Evolutionary conservation across 345 rosid species (phyloP), one percentile per base, ranked within the genome.

Genomic region (Corchorus olitorius): DNA sequence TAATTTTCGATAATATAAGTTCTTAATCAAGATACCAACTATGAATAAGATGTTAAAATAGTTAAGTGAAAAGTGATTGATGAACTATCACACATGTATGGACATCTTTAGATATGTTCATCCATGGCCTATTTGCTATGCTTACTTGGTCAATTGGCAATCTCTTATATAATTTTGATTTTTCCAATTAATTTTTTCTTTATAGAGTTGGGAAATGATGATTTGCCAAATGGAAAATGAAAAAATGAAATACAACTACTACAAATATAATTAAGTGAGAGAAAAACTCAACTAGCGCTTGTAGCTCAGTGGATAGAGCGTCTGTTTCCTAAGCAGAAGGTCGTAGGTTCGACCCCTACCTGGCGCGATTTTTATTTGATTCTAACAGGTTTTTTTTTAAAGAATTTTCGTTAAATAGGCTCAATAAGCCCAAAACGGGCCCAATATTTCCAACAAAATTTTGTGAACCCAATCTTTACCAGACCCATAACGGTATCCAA

Each of bases 281-380:
- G 27, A 27, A 4, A 39, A 39, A 4, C 1, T 39, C 43, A 39
- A 39, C 43, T 1, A 20, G 92, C 92, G 89, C 91, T 84, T 87
- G 93, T 91, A 93, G 97, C 96, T 91, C 97, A 93, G 96, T 91
- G 94, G 94, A 93, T 93, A 93, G 94, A 93, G 97, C 96, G 93
- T 93, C 92, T 89, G 93, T 91, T 89, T 91, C 97, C 97, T 93
- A 93, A 93, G 97, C 93, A 88, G 97, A 91, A 91, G 90, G 97
- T 76, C 94, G 93, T 79, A 93, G 91, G 90, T 91, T 93, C 96
- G 93, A 91, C 91, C 97, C 94, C 94, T 88, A 79, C 88, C 92
- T 86, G 96, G 91, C 92, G 97, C 93, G 48, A 4, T 5, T 45
- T 60, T 27, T 27, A 55, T 2, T 0, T 0, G 1, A 17, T 8